Evolutionary conservation across 1,284 basidiomycete species (phyloP), one percentile per base, ranked within the genome.

Genomic region (Ustilago tritici): DNA sequence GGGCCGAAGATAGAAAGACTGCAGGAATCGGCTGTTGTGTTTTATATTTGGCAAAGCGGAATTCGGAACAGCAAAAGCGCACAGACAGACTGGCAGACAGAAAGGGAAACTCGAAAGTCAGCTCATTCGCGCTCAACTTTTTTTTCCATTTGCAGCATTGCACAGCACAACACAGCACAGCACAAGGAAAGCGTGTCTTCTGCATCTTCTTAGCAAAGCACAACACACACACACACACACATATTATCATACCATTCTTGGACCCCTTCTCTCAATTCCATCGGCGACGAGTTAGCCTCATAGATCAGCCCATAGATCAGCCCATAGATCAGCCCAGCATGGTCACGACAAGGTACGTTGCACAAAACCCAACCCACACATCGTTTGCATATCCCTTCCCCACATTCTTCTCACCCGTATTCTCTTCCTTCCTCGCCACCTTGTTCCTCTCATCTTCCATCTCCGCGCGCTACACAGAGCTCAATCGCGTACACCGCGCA

Each of bases 301-400:
- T 17, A 46, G 19, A n/a, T 38, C 43, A 40, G 46, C 57, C 23
- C 43, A 46, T 17, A 46, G 19, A n/a, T 38, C 43, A 31, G 35
- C n/a, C 8, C 43, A 46, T 17, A 46, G 43, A n/a, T 38, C 35
- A 31, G 35, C 23, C 43, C 43, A 40, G 46, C 57, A 75, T 75
- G 72, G 72, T 75, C 46, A 75, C 72, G 12, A 75, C 72, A 67
- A 70, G 72, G 72, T 75, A 70, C 3, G 67, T 61, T 19, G 23
- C n/a, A 23, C 12, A 23, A 49, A 49, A 34, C 17, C 7, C 32
- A 17, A 10, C 28, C 9, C 9, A 41, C 6, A n/a, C 55, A 11
- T 52, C 55, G 34, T 15, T n/a, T 14, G 19, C 28, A 6, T 23
- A 23, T 40, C 35, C 43, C 17, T 23, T 34, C 14, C n/a, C 23